A percentile compares a stretch with the other conserved stretches of the same genome.
phyloP scores from a whole-genome alignment of 768 basidiomycete genomes.

The Gloeostereum incarnatum region DNA sequence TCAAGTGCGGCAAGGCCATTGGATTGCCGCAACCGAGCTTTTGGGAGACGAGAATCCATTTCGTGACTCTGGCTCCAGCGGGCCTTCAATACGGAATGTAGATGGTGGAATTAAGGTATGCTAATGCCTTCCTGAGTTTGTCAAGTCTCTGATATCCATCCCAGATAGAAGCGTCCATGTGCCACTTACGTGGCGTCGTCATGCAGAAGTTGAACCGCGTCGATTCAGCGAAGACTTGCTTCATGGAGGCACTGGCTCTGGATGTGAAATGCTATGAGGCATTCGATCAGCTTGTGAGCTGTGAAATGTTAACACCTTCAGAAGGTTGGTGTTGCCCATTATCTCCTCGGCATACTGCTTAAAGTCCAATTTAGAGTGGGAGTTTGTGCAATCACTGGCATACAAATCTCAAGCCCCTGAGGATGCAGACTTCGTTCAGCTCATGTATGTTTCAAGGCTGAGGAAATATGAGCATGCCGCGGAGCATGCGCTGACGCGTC shows the following conservation, averaged over 20 bases:
- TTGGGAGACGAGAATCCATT: conserved; percentile 92
- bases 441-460: conserved; percentile 88
- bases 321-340: conserved; percentile 60
- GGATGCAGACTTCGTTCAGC: conserved; percentile 84
- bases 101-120: conserved; percentile 93
- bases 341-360: not conserved
- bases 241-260: conserved; percentile 89
- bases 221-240: conserved; percentile 87
- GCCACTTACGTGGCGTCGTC: conserved; percentile 84
- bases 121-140: not conserved
- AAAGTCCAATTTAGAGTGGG: conserved; percentile 65
- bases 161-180: conserved; percentile 96
- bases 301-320: conserved; percentile 93
- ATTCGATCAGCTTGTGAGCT: conserved; percentile 81
- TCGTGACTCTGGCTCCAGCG: conserved; percentile 55
- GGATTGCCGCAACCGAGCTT: conserved; percentile 87
- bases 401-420: conserved; percentile 79
- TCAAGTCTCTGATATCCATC: conserved; percentile 3
- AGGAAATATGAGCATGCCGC: conserved; percentile 81
- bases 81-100: conserved; percentile 64
- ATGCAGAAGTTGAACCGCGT: conserved; percentile 92
- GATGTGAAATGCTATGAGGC: conserved; percentile 98
- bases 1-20: conserved; percentile 85
- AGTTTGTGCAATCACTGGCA: conserved; percentile 79
- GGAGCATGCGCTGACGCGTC: conserved; percentile 76